These are phyloP conservation scores for Stentor coeruleus DNA, from an alignment of 73 alveolate species.

Conservation along the genomic window DNA sequence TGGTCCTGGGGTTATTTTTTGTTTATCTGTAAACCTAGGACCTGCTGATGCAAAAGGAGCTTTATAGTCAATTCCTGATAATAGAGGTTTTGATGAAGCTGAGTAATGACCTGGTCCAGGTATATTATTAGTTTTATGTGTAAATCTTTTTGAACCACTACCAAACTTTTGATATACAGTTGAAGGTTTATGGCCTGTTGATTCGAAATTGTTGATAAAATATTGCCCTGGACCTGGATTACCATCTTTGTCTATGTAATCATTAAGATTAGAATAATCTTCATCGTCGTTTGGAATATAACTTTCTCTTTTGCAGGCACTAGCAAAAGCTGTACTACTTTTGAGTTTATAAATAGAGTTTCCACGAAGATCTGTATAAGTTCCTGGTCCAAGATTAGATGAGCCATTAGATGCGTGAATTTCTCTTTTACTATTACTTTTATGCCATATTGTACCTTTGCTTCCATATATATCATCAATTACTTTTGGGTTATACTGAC, in stretches of 20 bases:
- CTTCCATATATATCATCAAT: not conserved
- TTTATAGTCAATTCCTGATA: not conserved
- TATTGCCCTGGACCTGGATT: slow-evolving; percentile 28
- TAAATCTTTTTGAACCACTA: slow-evolving; percentile 13
- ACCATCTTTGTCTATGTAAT: slow-evolving; percentile 16
- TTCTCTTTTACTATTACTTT: not conserved
- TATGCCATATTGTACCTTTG: slow-evolving; percentile 25
- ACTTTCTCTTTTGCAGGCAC: not conserved
- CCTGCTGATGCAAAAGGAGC: slow-evolving; percentile 30
- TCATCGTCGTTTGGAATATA: not conserved
- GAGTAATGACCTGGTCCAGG: slow-evolving; percentile 23
- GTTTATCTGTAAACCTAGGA: not conserved
- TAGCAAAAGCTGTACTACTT: slow-evolving; percentile 10
- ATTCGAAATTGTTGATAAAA: not conserved
- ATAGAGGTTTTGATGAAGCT: not conserved
- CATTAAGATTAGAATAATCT: not conserved
- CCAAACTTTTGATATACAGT: slow-evolving; percentile 14
- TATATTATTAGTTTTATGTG: not conserved
- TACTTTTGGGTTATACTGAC: slow-evolving; percentile 23
- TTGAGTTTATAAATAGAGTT: not conserved
- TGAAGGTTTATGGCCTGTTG: not conserved
- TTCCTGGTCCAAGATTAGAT: slow-evolving; percentile 28
- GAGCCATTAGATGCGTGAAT: not conserved
- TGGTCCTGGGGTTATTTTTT: slow-evolving; percentile 19
- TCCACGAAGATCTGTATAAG: not conserved